phyloP scores from a whole-genome alignment of 352 stramenopile genomes.

The Thalassiosira mediterranea region DNA sequence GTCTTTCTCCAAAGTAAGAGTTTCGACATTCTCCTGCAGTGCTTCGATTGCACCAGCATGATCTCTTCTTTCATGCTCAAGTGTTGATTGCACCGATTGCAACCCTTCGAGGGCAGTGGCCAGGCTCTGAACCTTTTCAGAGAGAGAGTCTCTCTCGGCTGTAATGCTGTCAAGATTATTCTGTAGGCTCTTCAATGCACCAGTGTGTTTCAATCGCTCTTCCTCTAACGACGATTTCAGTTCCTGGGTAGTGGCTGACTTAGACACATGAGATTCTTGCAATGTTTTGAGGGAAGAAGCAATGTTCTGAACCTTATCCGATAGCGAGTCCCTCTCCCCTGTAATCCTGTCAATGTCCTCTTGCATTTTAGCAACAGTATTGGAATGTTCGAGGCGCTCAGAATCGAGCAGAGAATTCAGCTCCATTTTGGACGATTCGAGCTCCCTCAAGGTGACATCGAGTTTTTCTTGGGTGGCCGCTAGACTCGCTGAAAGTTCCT shows the following conservation, averaged over 20 bases:
- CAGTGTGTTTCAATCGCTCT: slow-evolving; percentile 3
- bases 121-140: background rate
- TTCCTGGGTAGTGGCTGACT: slow-evolving; percentile 1
- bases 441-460: background rate
- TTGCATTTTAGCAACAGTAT: slow-evolving; percentile 2
- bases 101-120: background rate
- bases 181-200: slow-evolving; percentile 5
- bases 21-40: slow-evolving; percentile 22
- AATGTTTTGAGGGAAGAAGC: background rate
- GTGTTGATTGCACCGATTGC: background rate
- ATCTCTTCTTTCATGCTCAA: background rate
- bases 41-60: background rate
- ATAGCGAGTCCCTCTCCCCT: slow-evolving; percentile 4
- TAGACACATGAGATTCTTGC: too few relatives aligned
- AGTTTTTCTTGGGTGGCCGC: background rate
- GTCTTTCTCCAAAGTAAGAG: slow-evolving; percentile 14
- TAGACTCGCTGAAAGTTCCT: slow-evolving; percentile 12
- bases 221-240: slow-evolving; percentile 12
- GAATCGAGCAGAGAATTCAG: background rate
- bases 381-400: slow-evolving; percentile 8
- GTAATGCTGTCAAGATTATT: slow-evolving; percentile 20
- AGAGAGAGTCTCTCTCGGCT: slow-evolving; percentile 20
- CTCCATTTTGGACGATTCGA: slow-evolving; percentile 9
- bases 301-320: background rate
- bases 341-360: slow-evolving; percentile 8